Conservation (phyloP, 768 basidiomycete genomes). For the Arthromyces matolae region DNA sequence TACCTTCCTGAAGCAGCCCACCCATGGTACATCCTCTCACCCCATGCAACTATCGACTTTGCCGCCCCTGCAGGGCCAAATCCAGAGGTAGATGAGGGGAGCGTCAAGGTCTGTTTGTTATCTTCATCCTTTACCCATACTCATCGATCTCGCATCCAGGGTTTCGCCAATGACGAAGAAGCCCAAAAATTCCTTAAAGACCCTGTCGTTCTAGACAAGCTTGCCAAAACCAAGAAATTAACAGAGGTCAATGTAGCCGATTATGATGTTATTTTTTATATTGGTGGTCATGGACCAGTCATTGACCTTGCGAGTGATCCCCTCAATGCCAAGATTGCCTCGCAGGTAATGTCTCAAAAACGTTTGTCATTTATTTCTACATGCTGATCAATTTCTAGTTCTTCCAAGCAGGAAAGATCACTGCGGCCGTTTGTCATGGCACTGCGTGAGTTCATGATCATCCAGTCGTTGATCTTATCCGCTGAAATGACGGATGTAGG, state of each 20-base stretch:
- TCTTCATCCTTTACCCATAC: neutral
- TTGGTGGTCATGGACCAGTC: constrained; percentile 77
- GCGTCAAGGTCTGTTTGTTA: constrained; percentile 40
- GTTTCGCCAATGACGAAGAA: constrained; percentile 50
- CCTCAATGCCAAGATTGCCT: constrained; percentile 53
- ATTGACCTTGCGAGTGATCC: constrained; percentile 64
- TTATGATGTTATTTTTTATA: constrained; percentile 74
- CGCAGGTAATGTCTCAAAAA: constrained; percentile 36
- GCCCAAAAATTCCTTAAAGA: constrained; percentile 59
- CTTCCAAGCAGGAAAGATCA: constrained; percentile 62
- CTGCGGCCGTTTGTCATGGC: constrained; percentile 78
- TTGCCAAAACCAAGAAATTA: constrained; percentile 57
- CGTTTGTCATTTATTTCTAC: neutral
- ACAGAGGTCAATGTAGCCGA: constrained; percentile 53
- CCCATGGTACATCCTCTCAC: constrained; percentile 57
- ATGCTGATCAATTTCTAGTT: constrained; percentile 41
- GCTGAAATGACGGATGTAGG: constrained; percentile 22
- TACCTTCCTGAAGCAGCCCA: constrained; percentile 77
- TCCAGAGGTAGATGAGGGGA: constrained; percentile 62
- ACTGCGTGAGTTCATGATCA: constrained; percentile 48
- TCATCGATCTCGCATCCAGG: constrained; percentile 25
- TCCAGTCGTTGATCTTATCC: neutral
- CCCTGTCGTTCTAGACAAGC: constrained; percentile 44
- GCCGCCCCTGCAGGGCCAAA: constrained; percentile 62
- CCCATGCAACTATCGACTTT: constrained; percentile 52